Evolutionary conservation across 257 asterid genomes (phyloP).

Genomic region (Mentha longifolia): DNA sequence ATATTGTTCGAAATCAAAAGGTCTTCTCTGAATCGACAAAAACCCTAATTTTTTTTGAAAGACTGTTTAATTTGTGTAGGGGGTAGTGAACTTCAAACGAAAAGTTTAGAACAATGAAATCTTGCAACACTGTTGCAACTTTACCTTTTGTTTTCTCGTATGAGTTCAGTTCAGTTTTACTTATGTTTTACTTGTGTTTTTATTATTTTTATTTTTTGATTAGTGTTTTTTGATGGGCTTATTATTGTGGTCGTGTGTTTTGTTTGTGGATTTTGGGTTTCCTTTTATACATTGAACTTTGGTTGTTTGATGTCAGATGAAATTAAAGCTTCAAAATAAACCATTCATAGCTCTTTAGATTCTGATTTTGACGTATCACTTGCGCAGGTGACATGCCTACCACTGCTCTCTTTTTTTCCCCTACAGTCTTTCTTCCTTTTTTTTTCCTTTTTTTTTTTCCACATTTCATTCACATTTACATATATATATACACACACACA

Average conservation of each 20-base stretch:
- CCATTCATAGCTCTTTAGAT: conserved; percentile 46
- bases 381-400: conserved; percentile 45
- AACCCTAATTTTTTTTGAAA: conserved; percentile 42
- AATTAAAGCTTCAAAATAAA: conserved; percentile 43
- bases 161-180: conserved; percentile 4
- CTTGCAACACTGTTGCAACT: conserved; percentile 30
- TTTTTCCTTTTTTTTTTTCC: neutral
- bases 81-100: conserved; percentile 31
- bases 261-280: conserved; percentile 26
- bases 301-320: conserved; percentile 50
- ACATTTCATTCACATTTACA: too few species aligned
- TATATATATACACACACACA: too few species aligned
- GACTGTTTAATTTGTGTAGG: conserved; percentile 17
- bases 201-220: neutral
- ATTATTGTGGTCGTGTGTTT: conserved; percentile 15
- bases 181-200: too few species aligned
- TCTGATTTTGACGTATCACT: conserved; percentile 65
- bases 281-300: conserved; percentile 32
- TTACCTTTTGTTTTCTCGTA: conserved; percentile 17
- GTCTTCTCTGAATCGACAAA: conserved; percentile 18
- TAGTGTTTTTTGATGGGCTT: neutral
- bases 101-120: conserved; percentile 36
- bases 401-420: conserved; percentile 37
- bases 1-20: neutral
- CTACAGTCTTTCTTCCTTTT: conserved; percentile 3